Base-by-base conservation (phyloP, 805 yeast genomes). In the Spathaspora girioi region DNA sequence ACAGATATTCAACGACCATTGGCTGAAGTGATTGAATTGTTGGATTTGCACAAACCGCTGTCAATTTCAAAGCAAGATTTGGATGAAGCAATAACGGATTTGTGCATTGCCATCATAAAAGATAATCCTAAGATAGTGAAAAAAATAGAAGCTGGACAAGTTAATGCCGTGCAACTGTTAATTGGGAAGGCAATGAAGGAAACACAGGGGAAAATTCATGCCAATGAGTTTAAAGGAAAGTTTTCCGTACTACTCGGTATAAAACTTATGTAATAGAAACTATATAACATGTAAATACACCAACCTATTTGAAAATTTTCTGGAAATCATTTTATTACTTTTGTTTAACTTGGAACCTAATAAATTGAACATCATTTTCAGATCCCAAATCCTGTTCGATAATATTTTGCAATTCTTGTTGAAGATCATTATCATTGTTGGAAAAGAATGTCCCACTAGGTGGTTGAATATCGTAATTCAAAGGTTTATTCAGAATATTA, bases 131-230 rank as follows among this genome's bases (percentile, higher is more conserved):
- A 79, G 15, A 79, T 86, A 15, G 88, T 87, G 2, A 67, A 72
- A 17, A 80, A 80, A 47, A 76, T 90, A 26, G 63, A 64, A 19
- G 59, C 69, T 0, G 92, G 91, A 2, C 83, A 84, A 56, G 35
- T 47, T 2, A 80, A 79, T 35, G 81, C 91, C 11, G 59, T 93
- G n/a, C 88, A 90, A 59, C 89, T 75, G 60, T 71, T 94, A 50
- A 78, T 94, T 3, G 98, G 97, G 0, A 81, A 81, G 62, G 96
- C 90, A 17, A 89, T 94, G 96, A 82, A 83, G 59, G 71, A 77
- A 50, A 80, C 89, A 1, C 87, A 84, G 57, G 97, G 97, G 3
- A 78, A 71, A 53, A 71, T 79, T 26, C 66, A 56, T 55, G 77
- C 78, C 12, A 65, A 55, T 45, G 56, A 31, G 56, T 69, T 61